Conservation (phyloP, 2,329 filamentous ascomycete genomes). For the Pseudogymnoascus verrucosus region DNA sequence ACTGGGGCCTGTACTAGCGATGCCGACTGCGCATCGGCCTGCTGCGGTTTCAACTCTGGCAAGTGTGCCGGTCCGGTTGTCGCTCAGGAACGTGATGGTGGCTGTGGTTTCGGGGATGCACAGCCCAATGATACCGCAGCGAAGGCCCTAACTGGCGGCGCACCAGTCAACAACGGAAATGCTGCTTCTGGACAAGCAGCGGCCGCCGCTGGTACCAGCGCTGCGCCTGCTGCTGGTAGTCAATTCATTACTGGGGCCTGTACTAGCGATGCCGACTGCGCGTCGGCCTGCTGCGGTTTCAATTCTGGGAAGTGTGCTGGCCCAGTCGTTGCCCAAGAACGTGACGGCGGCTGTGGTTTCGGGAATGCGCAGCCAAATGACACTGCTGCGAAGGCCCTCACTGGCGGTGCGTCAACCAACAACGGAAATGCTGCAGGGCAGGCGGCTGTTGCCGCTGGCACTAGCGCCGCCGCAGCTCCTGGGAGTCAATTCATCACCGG, state of each 20-base stretch:
- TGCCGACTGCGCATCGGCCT: conserved; percentile 14
- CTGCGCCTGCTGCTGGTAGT: conserved; percentile 15
- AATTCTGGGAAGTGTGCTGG: conserved; percentile 27
- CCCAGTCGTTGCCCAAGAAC: conserved; percentile 25
- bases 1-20: conserved; percentile 11
- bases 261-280: conserved; percentile 14
- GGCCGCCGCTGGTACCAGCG: conserved; percentile 27
- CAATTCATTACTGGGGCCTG: conserved; percentile 12
- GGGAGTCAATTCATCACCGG: conserved; percentile 31
- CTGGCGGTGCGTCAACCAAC: neutral
- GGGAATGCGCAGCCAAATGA: conserved; percentile 13
- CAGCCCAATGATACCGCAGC: conserved; percentile 11
- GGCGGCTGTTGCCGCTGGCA: neutral
- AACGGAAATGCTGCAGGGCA: neutral
- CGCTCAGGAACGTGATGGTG: conserved; percentile 28
- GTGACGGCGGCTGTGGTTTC: conserved; percentile 31
- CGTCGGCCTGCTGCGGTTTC: conserved; percentile 14
- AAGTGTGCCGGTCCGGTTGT: conserved; percentile 28
- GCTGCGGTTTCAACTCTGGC: conserved; percentile 19
- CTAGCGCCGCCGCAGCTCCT: conserved; percentile 8
- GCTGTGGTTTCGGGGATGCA: conserved; percentile 26
- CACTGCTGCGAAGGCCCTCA: neutral
- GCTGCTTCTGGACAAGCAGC: neutral
- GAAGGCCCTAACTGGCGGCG: neutral
- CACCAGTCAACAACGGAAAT: neutral